These are phyloP conservation scores for Eucalyptus decipiens DNA, from an alignment of 345 rosid species.

Conservation along the genomic window DNA sequence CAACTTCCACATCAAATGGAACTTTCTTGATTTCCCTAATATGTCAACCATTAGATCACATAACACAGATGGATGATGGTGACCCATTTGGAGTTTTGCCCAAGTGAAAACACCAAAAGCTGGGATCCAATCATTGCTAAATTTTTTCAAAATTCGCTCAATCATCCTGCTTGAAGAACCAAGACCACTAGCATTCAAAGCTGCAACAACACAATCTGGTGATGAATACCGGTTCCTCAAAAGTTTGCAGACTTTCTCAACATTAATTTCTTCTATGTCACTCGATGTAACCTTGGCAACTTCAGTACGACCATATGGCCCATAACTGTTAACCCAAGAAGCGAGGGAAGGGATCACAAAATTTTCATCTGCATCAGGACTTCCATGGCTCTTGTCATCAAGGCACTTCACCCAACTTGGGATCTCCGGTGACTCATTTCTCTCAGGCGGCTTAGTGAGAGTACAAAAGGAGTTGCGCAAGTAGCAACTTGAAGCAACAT, in stretches of 20 bases:
- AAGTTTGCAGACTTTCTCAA: constrained; percentile 35
- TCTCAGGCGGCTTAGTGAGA: background rate
- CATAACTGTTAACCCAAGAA: constrained; percentile 37
- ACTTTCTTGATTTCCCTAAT: constrained; percentile 46
- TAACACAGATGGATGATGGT: constrained; percentile 25
- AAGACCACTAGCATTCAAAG: constrained; percentile 21
- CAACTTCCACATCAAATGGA: constrained; percentile 52
- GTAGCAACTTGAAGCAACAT: background rate
- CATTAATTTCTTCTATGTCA: constrained; percentile 13
- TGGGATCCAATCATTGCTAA: constrained; percentile 47
- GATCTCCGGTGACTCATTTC: constrained; percentile 49
- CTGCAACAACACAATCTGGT: constrained; percentile 16
- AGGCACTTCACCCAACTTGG: constrained; percentile 53
- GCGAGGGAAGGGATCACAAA: constrained; percentile 73
- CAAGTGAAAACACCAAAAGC: constrained; percentile 63
- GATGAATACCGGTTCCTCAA: constrained; percentile 23
- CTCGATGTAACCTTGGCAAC: background rate
- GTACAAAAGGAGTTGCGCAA: constrained; percentile 8
- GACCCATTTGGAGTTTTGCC: constrained; percentile 69
- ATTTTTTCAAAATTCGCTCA: constrained; percentile 46
- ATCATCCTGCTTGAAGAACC: constrained; percentile 24
- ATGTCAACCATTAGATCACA: constrained; percentile 59
- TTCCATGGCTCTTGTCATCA: constrained; percentile 4
- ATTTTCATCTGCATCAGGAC: constrained; percentile 26
- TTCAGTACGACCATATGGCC: background rate